Percentiles rank a stretch among this genome's conserved stretches.
These are phyloP conservation scores for Dioszegia aurantiaca DNA, from an alignment of 768 basidiomycete species.

Conservation along the genomic window DNA sequence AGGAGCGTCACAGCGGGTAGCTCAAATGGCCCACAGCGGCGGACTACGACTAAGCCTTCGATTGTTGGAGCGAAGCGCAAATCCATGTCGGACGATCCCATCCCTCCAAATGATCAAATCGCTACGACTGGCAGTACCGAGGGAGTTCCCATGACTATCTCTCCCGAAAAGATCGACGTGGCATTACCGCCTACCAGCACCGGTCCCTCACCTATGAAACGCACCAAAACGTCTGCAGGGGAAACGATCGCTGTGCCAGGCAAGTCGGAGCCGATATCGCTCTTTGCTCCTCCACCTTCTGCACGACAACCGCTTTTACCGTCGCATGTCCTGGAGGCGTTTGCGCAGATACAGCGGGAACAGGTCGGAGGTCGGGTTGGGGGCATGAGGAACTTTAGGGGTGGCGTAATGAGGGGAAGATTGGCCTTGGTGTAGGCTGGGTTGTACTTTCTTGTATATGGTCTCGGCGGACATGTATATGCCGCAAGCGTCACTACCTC, in stretches of 20 bases:
- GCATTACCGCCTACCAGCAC: slow-evolving; percentile 50
- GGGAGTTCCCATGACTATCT: slow-evolving; percentile 11
- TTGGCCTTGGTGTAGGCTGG: slow-evolving; percentile 34
- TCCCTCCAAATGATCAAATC: no score
- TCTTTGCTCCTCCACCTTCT: slow-evolving; percentile 79
- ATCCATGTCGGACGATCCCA: neutral
- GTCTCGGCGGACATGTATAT: no score
- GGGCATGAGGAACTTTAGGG: slow-evolving; percentile 85
- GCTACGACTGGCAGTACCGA: no score
- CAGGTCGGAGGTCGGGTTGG: slow-evolving; percentile 77
- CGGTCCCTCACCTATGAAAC: slow-evolving; percentile 25
- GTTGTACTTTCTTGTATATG: no score
- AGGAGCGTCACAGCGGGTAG: neutral
- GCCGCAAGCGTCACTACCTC: no score
- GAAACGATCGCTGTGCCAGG: no score
- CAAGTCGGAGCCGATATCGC: no score
- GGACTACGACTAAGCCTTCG: neutral
- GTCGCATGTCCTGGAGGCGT: slow-evolving; percentile 87
- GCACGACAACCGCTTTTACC: slow-evolving; percentile 73
- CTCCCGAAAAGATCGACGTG: slow-evolving; percentile 18
- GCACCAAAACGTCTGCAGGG: neutral
- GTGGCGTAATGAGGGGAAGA: slow-evolving; percentile 60
- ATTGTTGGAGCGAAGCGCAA: slow-evolving; percentile 7
- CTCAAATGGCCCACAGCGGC: neutral
- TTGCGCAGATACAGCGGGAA: slow-evolving; percentile 81